phyloP scores from a whole-genome alignment of 2,329 filamentous ascomycete genomes.

The Pseudocercospora vitis region DNA sequence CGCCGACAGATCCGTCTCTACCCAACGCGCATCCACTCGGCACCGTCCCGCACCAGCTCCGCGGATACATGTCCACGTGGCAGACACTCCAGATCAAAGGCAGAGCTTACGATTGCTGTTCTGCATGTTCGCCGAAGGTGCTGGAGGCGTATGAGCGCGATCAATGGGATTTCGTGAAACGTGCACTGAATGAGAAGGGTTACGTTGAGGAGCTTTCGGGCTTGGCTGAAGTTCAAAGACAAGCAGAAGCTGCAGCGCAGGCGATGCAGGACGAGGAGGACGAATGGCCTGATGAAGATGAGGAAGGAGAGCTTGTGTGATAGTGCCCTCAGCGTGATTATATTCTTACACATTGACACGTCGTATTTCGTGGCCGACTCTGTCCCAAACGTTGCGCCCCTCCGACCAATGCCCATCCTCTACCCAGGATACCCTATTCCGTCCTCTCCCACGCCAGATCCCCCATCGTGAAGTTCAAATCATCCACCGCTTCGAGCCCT shows the following conservation, averaged over 20 bases:
- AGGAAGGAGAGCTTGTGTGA: slow-evolving; percentile 50
- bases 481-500: background rate
- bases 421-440: no score
- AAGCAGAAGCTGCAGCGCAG: slow-evolving; percentile 48
- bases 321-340: no score
- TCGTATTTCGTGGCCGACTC: no score
- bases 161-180: slow-evolving; percentile 75
- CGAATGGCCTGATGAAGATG: slow-evolving; percentile 52
- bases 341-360: no score
- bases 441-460: no score
- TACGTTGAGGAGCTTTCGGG: slow-evolving; percentile 77
- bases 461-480: no score
- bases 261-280: slow-evolving; percentile 64
- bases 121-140: slow-evolving; percentile 72
- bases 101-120: slow-evolving; percentile 76
- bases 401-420: no score
- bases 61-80: slow-evolving; percentile 73
- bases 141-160: slow-evolving; percentile 65
- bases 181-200: slow-evolving; percentile 70
- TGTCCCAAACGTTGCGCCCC: no score
- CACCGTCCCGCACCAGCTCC: slow-evolving; percentile 75
- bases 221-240: slow-evolving; percentile 63
- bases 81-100: slow-evolving; percentile 72
- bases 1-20: slow-evolving; percentile 35
- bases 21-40: slow-evolving; percentile 57